Evolutionary conservation across 164 flowering plant genomes (phyloP), one percentile per base, ranked within the genome.

Genomic region (Litsea cubeba): DNA sequence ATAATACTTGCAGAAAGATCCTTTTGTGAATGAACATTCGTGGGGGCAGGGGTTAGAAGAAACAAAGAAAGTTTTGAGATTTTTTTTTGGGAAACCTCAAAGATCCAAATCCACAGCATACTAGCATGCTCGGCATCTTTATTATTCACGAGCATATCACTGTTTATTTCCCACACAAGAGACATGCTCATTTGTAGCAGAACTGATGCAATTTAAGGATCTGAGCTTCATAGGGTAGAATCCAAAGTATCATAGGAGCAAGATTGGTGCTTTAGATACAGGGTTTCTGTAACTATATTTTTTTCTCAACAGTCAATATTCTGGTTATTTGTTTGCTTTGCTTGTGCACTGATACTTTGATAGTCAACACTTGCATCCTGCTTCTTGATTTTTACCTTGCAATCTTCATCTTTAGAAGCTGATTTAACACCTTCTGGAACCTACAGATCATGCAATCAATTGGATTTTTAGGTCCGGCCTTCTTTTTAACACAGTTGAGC

Each of bases 391-490:
- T 26, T 23, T 54, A 6, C 3, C 8, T 22, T 69, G 10, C 57
- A 69, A 2, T 22, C 11, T 18, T 68, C 22, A 11, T 69, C 15
- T 22, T 22, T 46, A 1, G 46, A 22, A 69, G 24, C 65, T 79
- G 62, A 24, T 65, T 1, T 67, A 12, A 28, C 30, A 30, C 71
- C 22, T 30, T 60, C 25, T 28, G 51, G 49, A 57, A 18, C 77
- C 66, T 73, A 79, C 91, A 95, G 99, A 87, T 92, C 72, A 95
- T 95, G 99, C 99, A 95, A 81, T 72, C 97, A 50, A 81, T 95
- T 78, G 99, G 99, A 50, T 95, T 95, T 85, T 93, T 95, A 32
- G 99, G 99, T 65, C 99, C 99, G 75, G 99, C 98, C 66, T 95
- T 92, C 83, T 95, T 93, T 81, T 77, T 95, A 60, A 91, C 98